phyloP scores from a whole-genome alignment of 164 flowering plant genomes.

The Stephania cephalantha region DNA sequence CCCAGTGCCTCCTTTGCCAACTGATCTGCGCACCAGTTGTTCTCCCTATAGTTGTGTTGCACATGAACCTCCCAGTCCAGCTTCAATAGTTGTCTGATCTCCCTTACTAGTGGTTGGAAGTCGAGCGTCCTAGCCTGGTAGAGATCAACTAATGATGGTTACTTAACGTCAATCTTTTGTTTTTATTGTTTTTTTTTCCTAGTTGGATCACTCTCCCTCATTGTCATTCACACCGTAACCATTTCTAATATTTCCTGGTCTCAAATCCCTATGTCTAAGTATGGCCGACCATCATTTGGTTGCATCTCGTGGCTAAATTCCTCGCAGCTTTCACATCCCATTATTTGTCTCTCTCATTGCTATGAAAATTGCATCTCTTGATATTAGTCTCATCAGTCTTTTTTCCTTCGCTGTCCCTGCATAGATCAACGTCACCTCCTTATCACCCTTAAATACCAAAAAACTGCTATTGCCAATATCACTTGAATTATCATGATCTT shows the following conservation, averaged over 20 bases:
- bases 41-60: no score
- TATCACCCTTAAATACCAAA: neutral
- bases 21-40: no score
- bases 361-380: neutral
- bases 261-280: neutral
- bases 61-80: no score
- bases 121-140: no score
- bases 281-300: neutral
- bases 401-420: neutral
- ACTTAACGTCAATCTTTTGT: neutral
- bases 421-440: neutral
- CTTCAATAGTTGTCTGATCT: no score
- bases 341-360: neutral
- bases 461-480: neutral
- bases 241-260: neutral
- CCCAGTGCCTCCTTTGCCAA: no score
- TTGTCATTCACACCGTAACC: neutral
- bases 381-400: neutral
- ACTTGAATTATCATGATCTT: no score
- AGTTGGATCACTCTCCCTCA: neutral
- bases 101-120: no score
- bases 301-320: neutral
- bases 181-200: neutral
- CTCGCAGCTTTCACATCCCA: neutral
- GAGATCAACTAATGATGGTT: neutral